Base-by-base conservation (phyloP, 2,329 filamentous ascomycete genomes). In the Emydomyces testavorans region DNA sequence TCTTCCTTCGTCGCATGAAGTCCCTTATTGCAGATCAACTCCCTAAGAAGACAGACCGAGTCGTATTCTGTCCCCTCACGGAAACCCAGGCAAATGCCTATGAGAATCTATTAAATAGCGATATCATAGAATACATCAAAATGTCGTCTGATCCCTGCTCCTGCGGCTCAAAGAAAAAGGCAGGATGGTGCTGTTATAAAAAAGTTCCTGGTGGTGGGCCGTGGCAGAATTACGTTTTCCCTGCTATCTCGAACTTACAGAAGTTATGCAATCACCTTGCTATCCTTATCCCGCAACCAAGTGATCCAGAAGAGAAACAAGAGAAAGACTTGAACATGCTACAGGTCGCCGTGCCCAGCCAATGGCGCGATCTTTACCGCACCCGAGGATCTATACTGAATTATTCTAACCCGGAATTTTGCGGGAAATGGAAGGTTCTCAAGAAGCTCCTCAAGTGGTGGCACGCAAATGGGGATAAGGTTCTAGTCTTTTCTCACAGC, bases 361-460 rank as follows among this genome's bases (percentile, higher is more conserved):
- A 73, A 2, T 95, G 87, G 85, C 71, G 80, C 57, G 70, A 80
- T 16, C 71, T 94, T 0, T 92, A 88, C 60, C 71, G 72, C 8
- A 78, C 82, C 16, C 77, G 86, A 36, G 86, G 94, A 56, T 85
- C 80, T 6, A 82, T 96, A 50, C 67, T 85, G 43, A 84, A 83
- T 56, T 82, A 88, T 43, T 82, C 88, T 1, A 88, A 94, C 56
- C 83, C 86, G 0, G 84, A 93, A 49, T 95, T 89, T 55, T 98
- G 92, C 60, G 92, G 92, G 2, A 98, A 98, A 65, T 98, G 92
- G 92, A 88, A 86, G 60, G 79, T 98, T 1, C 65, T 98, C 24
- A 85, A 82, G 62, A 89, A 86, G 57, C 71, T 98, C 3, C 75
- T 98, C 5, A 82, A 80, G 48, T 90, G 92, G 64, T 98, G 92